Evolutionary conservation across 805 yeast species (phyloP).

Genomic region (Sugiyamaella lignohabitans): DNA sequence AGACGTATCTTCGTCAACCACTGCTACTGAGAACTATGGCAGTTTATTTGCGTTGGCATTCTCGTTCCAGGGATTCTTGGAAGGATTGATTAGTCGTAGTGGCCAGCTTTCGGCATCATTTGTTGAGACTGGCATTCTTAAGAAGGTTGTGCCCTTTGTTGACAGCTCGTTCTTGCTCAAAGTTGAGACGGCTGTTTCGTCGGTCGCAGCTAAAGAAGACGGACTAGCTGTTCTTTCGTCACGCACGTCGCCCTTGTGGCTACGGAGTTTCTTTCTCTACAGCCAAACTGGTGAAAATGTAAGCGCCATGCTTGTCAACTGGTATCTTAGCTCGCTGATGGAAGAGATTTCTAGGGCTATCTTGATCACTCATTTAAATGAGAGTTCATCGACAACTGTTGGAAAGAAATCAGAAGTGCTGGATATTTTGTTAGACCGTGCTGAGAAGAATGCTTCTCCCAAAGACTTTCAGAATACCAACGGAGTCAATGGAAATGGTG

Average conservation of each 20-base stretch:
- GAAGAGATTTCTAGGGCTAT: not conserved
- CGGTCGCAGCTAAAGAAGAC: slow-evolving; percentile 2
- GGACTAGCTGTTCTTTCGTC: not conserved
- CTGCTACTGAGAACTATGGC: not conserved
- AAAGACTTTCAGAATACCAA: not conserved
- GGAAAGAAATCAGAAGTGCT: not conserved
- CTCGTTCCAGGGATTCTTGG: slow-evolving; percentile 31
- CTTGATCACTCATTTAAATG: not conserved
- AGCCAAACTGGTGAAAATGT: slow-evolving; percentile 17
- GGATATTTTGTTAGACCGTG: not conserved
- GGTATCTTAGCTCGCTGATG: not conserved
- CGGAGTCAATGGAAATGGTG: not conserved
- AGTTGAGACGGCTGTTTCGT: slow-evolving; percentile 16
- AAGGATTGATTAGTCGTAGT: slow-evolving; percentile 25
- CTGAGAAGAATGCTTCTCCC: not conserved
- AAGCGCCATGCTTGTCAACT: slow-evolving; percentile 20
- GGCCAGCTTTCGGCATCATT: slow-evolving; percentile 6
- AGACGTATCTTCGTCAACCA: not conserved
- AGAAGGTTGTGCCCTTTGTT: slow-evolving; percentile 12
- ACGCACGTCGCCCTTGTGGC: slow-evolving; percentile 5
- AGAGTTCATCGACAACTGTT: not conserved
- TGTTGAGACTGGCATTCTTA: slow-evolving; percentile 6
- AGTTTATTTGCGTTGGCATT: slow-evolving; percentile 13
- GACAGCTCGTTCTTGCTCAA: slow-evolving; percentile 14
- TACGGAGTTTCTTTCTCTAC: not conserved